phyloP scores from a whole-genome alignment of 805 yeast genomes.

The Myxozyma geophila region DNA sequence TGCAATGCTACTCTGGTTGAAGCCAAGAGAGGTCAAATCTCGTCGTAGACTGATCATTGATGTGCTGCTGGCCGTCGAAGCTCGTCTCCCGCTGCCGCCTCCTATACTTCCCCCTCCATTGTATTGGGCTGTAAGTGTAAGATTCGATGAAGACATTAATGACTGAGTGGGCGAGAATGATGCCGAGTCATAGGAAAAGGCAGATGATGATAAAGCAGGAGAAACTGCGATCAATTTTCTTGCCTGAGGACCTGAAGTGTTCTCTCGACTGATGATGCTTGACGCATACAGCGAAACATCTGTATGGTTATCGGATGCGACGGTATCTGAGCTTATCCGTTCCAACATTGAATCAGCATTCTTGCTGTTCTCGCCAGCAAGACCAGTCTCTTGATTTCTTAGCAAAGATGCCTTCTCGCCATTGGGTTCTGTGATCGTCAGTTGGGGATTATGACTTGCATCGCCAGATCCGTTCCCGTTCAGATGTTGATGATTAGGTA shows the following conservation, averaged over 20 bases:
- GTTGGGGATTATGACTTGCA: neutral
- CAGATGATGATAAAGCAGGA: conserved; percentile 18
- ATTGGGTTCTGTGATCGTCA: neutral
- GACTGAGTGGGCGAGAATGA: conserved; percentile 21
- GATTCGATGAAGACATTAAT: conserved; percentile 19
- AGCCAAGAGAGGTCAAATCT: conserved; percentile 28
- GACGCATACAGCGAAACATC: conserved; percentile 6
- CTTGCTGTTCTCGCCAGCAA: neutral
- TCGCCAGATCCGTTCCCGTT: neutral
- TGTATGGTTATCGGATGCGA: neutral
- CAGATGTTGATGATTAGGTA: neutral
- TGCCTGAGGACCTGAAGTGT: neutral
- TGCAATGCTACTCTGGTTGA: conserved; percentile 36
- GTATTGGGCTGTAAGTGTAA: conserved; percentile 16
- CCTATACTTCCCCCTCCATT: conserved; percentile 10
- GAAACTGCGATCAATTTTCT: conserved; percentile 1
- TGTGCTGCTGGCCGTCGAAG: conserved; percentile 9
- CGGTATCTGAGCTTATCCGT: conserved; percentile 6
- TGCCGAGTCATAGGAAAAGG: conserved; percentile 16
- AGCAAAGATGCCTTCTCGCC: neutral
- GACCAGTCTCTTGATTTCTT: neutral
- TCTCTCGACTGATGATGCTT: neutral
- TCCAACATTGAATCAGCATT: neutral
- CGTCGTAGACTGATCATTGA: conserved; percentile 26
- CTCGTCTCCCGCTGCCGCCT: conserved; percentile 11